Percentiles rank a stretch among this genome's conserved stretches.
Conservation (phyloP, 352 stramenopile species). For the Blastocystis sp. region DNA sequence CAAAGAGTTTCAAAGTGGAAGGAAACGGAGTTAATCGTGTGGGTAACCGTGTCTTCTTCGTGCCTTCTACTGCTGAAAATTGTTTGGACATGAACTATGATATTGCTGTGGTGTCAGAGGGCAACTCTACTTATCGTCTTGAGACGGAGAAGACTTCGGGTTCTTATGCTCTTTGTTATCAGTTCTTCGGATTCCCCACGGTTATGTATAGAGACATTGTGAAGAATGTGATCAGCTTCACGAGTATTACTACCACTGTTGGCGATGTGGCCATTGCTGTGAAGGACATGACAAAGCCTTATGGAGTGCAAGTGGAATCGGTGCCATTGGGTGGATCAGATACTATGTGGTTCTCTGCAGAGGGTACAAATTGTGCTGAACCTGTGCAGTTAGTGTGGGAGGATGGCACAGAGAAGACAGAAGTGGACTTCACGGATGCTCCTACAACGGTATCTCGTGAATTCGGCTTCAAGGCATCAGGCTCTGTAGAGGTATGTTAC, state of each 20-base stretch:
- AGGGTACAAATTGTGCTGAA: neutral
- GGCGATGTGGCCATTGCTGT: conserved; percentile 14
- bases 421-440: neutral
- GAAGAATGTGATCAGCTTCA: conserved; percentile 54
- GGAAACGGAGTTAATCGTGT: neutral
- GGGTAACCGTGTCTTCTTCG: conserved; percentile 33
- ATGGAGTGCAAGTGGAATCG: conserved; percentile 3
- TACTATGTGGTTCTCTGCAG: neutral
- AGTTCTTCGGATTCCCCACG: conserved; percentile 33
- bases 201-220: neutral
- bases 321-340: neutral
- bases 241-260: neutral
- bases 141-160: neutral
- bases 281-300: conserved; percentile 27
- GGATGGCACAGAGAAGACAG: neutral
- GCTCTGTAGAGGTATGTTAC: conserved; percentile 40
- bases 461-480: neutral
- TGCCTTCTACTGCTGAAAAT: neutral
- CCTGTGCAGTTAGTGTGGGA: neutral
- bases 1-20: conserved; percentile 34
- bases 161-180: conserved; percentile 47
- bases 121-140: neutral
- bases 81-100: neutral
- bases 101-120: neutral
- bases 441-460: neutral